These are phyloP conservation scores for Sphaerulina vaccinii DNA, from an alignment of 2,329 filamentous ascomycete species.

Conservation along the genomic window DNA sequence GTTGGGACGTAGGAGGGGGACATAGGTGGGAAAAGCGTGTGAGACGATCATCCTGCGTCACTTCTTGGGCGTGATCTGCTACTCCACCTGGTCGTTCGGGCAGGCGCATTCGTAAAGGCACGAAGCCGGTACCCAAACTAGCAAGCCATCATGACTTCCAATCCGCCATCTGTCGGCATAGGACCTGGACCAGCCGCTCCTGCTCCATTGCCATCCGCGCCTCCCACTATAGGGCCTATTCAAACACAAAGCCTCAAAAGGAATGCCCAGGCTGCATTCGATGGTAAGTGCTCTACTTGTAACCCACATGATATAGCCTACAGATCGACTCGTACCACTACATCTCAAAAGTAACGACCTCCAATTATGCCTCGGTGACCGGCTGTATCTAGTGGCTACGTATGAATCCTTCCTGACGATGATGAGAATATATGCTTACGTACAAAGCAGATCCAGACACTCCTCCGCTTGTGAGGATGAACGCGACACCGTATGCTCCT, in stretches of 20 bases:
- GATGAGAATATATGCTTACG: background rate
- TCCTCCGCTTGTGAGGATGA: conserved; percentile 36
- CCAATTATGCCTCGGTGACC: background rate
- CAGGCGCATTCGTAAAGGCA: background rate
- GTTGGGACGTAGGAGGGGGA: no score
- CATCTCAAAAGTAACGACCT: no score
- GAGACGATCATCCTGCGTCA: background rate
- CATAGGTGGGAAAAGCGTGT: no score
- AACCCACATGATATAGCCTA: no score
- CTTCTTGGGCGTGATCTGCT: no score
- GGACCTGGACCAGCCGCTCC: conserved; percentile 17
- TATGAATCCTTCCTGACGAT: background rate
- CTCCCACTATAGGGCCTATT: conserved; percentile 18
- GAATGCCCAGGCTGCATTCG: conserved; percentile 43
- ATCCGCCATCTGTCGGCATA: conserved; percentile 39
- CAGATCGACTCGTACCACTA: no score
- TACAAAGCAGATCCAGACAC: conserved; percentile 30
- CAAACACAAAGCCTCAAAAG: conserved; percentile 32
- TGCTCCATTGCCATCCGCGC: conserved; percentile 17
- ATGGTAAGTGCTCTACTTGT: conserved; percentile 35
- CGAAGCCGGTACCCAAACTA: no score
- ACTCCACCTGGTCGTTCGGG: no score
- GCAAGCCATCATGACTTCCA: conserved; percentile 27
- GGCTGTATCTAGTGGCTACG: no score
- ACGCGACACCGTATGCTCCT: conserved; percentile 52